Base-by-base conservation (phyloP, 2,329 filamentous ascomycete genomes). In the Westerdykella aurantiaca region DNA sequence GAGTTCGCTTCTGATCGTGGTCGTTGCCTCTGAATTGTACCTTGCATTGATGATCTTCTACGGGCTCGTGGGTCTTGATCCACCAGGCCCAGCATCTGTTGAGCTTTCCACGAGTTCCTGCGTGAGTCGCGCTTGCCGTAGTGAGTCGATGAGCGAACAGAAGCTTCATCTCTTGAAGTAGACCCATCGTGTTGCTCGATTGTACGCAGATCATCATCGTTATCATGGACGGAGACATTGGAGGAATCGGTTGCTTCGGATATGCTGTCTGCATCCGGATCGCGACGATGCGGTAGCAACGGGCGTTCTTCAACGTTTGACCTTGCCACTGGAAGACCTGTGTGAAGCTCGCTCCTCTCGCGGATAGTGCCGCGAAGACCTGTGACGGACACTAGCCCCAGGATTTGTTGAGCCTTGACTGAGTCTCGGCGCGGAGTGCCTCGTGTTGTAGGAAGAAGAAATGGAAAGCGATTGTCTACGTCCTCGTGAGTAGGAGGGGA, bases 351-450 rank as follows among this genome's bases (percentile, higher is more conserved):
- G 6, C 21, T 38, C 17, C 17, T 38, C 21, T 14, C n/a, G n/a
- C 17, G 14, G 6, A 18, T 14, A 13, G 13, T 14, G 13, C 33
- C 33, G 11, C 33, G 33, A 13, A 35, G 13, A 7, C 33, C 33
- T 7, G 33, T 35, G 37, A 14, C n/a, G 25, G 55, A 50, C 29
- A 60, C 51, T 25, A 58, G 34, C 11, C 49, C 51, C 22, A 60
- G 47, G 52, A 60, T 58, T 42, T 51, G 57, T 39, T 60, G 52
- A 12, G 57, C 57, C 46, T 53, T 58, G 22, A 55, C 57, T 29
- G 54, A 50, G 41, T 60, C 55, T 45, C 55, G 33, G 9, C 25
- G 25, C 25, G 11, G 25, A 7, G 25, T 7, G 9, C 25, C 25
- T 29, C 25, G 25, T 29, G 25, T 29, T 4, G 7, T 29, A 9